phyloP scores from a whole-genome alignment of 441 rosid species.

The Croton setiger region DNA sequence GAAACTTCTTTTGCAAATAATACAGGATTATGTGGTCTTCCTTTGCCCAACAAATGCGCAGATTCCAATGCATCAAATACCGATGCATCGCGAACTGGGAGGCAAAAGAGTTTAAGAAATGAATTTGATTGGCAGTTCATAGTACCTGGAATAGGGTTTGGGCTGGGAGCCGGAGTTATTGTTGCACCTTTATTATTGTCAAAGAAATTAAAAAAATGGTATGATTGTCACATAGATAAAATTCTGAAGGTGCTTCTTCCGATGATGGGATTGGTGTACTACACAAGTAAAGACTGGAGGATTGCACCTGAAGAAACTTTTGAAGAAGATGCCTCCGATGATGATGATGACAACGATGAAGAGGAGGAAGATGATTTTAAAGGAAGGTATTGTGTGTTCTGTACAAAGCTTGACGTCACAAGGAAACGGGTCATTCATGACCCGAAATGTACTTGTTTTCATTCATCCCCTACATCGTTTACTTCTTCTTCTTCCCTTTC shows the following conservation, averaged over 20 bases:
- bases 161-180: slow-evolving; percentile 40
- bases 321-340: slow-evolving; percentile 23
- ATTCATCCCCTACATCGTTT: slow-evolving; percentile 38
- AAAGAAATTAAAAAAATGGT: slow-evolving; percentile 29
- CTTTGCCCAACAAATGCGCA: slow-evolving; percentile 21
- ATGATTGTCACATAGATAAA: slow-evolving; percentile 36
- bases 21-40: slow-evolving; percentile 41
- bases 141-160: slow-evolving; percentile 44
- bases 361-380: slow-evolving; percentile 15
- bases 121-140: slow-evolving; percentile 42
- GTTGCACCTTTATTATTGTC: slow-evolving; percentile 39
- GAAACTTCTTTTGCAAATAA: slow-evolving; percentile 30
- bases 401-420: slow-evolving; percentile 51
- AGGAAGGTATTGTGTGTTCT: slow-evolving; percentile 54
- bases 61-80: not conserved
- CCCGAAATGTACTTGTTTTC: slow-evolving; percentile 41
- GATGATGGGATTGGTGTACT: slow-evolving; percentile 41
- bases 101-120: not conserved
- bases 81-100: slow-evolving; percentile 10
- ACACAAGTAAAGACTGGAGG: slow-evolving; percentile 30
- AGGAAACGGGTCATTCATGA: slow-evolving; percentile 46
- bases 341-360: not conserved
- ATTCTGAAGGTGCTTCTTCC: slow-evolving; percentile 43
- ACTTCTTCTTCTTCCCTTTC: slow-evolving; percentile 36
- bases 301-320: slow-evolving; percentile 24